Base-by-base conservation (phyloP, 176 grass and related monocot species). In the Raddia distichophylla region DNA sequence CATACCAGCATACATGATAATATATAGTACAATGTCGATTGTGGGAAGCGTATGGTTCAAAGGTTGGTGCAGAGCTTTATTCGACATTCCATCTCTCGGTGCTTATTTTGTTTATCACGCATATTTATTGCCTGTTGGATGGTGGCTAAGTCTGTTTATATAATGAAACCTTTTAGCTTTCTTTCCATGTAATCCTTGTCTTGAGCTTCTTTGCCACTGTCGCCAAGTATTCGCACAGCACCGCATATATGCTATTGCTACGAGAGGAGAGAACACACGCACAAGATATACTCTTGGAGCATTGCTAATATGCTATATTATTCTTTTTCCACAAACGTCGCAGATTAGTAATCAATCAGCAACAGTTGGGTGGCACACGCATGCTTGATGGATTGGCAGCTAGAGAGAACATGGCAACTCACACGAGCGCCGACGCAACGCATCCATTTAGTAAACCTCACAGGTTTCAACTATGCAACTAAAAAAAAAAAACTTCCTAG, bases 61-160 rank as follows among this genome's bases (percentile, higher is more conserved):
- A 62, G 55, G 43, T 67, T 51, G 74, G 55, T 17, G 59, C 22
- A 34, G 13, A 61, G 27, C 60, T 80, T 80, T 86, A 86, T 80
- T 80, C 58, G 67, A 63, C 83, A 62, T 65, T 73, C 76, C 3
- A 85, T 47, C 59, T 79, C 42, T 40, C 2, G 1, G 0, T 52
- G 5, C 2, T 18, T 40, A 40, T 1, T 40, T 69, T 60, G 4
- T 77, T 84, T 51, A 70, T 49, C 12, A 14, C 32, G 65, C 27
- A 27, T 27, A 27, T 27, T 27, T 7, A 60, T 5, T 16, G 44
- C 34, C 46, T 35, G 13, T 49, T 48, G 6, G 8, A 15, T 15
- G 40, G 14, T 17, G 12, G 14, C 66, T 69, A 46, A 56, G 57
- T 75, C 27, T 51, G 20, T 18, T 15, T 15, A 17, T 58, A 33